Base-by-base conservation (phyloP, 306 rosid species). In the Amphicarpaea edgeworthii region DNA sequence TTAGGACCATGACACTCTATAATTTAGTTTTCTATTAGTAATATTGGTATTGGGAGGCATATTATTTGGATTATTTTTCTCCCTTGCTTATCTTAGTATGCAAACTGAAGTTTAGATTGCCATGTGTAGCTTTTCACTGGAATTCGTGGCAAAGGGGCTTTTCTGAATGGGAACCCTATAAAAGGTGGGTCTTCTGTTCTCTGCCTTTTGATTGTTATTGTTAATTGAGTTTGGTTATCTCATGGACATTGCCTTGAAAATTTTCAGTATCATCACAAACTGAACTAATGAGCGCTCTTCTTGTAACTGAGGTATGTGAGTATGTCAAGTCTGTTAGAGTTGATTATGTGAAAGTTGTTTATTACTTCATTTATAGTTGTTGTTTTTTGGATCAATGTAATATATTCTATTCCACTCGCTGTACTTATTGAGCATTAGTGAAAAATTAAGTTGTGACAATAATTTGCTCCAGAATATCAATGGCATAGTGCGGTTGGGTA, bases 301-400 rank as follows among this genome's bases (percentile, higher is more conserved):
- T 93, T 70, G 94, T 82, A 66, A 83, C 87, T 49, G 98, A 86
- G 98, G 98, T 93, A 77, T 45, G 87, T 79, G 43, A 24, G 98
- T 93, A 77, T 45, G 87, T 79, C 49, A 24, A 72, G 68, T 70
- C 61, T 43, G 64, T 50, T 50, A 5, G 24, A 54, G 42, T 73
- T 73, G 55, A 66, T 57, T 55, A 45, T 47, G 66, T 55, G 23
- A 68, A 71, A 23, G 5, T 57, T 57, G 17, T 57, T n/a, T n/a
- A n/a, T n/a, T n/a, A n/a, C n/a, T n/a, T 62, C 45, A 14, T 37
- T 41, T 50, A 50, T 51, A n/a, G n/a, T n/a, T n/a, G 24, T 4
- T 67, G 26, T 38, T 51, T 14, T 41, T 38, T 54, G 45, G 20
- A 66, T 19, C 9, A 55, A 67, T 77, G 16, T 19, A 7, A 17